Percentiles rank a stretch among this genome's conserved stretches.
These are phyloP conservation scores for Penicillium chermesinum DNA, from an alignment of 495 filamentous ascomycete genomes.

Conservation along the genomic window DNA sequence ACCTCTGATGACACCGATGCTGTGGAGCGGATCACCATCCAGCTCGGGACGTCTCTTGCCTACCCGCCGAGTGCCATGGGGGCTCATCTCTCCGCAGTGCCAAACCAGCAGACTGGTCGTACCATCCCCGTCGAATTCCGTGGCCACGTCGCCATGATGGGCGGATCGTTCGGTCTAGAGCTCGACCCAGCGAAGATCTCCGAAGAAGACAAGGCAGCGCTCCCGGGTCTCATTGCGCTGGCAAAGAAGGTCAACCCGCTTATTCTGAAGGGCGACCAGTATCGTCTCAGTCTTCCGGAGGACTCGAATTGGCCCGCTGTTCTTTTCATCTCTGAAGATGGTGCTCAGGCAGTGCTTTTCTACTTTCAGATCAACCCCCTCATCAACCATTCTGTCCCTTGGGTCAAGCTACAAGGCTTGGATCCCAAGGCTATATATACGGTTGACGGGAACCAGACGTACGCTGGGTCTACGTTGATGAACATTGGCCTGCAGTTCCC, in stretches of 20 bases:
- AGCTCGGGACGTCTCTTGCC: constrained; percentile 48
- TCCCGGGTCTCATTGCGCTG: constrained; percentile 42
- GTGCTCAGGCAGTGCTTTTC: constrained; percentile 41
- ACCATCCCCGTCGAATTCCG: constrained; percentile 46
- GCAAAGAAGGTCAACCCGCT: constrained; percentile 49
- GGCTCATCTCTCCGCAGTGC: constrained; percentile 50
- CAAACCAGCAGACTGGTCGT: constrained; percentile 47
- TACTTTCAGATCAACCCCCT: constrained; percentile 43
- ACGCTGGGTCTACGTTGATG: constrained; percentile 45
- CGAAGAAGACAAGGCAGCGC: constrained; percentile 37
- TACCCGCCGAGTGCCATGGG: constrained; percentile 54
- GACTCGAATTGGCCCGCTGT: constrained; percentile 52
- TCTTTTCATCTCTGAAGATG: constrained; percentile 44
- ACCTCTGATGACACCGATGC: constrained; percentile 54
- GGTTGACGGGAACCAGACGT: constrained; percentile 35
- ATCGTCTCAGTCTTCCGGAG: constrained; percentile 46
- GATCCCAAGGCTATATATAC: constrained; percentile 40
- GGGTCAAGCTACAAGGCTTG: constrained; percentile 41
- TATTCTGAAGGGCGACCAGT: constrained; percentile 46
- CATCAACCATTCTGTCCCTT: constrained; percentile 40
- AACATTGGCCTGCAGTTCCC: constrained; percentile 41
- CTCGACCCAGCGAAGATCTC: constrained; percentile 42
- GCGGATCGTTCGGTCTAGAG: constrained; percentile 52
- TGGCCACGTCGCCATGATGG: constrained; percentile 52
- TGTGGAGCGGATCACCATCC: constrained; percentile 48